Percentiles rank a stretch among this genome's conserved stretches.
phyloP scores from a whole-genome alignment of 129 eudicot genomes.

The Tagetes erecta region DNA sequence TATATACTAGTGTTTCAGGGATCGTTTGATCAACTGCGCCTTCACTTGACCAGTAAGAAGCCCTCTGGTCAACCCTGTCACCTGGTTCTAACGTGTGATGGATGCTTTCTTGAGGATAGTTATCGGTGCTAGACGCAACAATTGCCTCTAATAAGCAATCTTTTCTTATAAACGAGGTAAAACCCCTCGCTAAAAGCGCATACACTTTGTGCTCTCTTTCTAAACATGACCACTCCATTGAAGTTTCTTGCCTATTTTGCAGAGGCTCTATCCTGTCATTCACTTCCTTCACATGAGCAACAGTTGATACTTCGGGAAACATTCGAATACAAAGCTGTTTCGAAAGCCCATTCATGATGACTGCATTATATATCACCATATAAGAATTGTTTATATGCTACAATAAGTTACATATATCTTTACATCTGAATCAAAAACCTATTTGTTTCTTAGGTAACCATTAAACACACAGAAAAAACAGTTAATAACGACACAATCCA shows the following conservation, averaged over 20 bases:
- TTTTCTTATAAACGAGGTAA: slow-evolving; percentile 40
- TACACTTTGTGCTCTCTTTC: slow-evolving; percentile 55
- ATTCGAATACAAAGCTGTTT: slow-evolving; percentile 61
- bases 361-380: slow-evolving; percentile 41
- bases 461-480: slow-evolving; percentile 1
- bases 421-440: background rate
- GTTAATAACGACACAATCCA: background rate
- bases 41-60: slow-evolving; percentile 86
- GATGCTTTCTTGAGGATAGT: slow-evolving; percentile 75
- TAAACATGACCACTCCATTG: slow-evolving; percentile 33
- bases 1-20: slow-evolving; percentile 69
- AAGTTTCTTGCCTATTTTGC: slow-evolving; percentile 20
- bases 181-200: slow-evolving; percentile 53
- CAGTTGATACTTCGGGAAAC: slow-evolving; percentile 52
- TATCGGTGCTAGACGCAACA: slow-evolving; percentile 80
- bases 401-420: background rate
- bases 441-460: background rate
- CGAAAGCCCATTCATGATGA: slow-evolving; percentile 53
- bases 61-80: slow-evolving; percentile 53
- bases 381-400: slow-evolving; percentile 1
- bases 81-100: slow-evolving; percentile 61
- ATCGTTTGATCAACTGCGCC: slow-evolving; percentile 55
- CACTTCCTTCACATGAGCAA: slow-evolving; percentile 45
- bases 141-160: slow-evolving; percentile 64
- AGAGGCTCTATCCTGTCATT: slow-evolving; percentile 35